Evolutionary conservation across 345 rosid genomes (phyloP), one percentile per base, ranked within the genome.

Genomic region (Bruguiera parviflora): DNA sequence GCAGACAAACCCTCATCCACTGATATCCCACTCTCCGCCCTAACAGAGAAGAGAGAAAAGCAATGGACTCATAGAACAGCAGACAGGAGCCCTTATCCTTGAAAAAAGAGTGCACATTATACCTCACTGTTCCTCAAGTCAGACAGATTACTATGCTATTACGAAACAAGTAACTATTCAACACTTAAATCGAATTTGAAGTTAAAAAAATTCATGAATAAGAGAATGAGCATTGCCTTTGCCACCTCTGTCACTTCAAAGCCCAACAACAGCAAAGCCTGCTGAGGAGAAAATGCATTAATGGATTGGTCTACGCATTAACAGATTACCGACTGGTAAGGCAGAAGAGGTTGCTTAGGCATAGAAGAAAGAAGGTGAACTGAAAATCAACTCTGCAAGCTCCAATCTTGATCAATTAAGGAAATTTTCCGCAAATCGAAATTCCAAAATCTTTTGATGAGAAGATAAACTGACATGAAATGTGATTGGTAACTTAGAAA

Each of bases 201-300:
- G 47, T 9, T 22, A 24, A 19, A 25, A 75, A 65, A 69, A 18
- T 2, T 18, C 24, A 21, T 7, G 22, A 64, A 29, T 3, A 27
- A 61, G n/a, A 31, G 27, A 25, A 51, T 25, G 43, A n/a, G n/a
- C 10, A 35, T 69, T 69, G 90, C 96, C 91, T 85, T 84, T n/a
- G 61, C 80, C 56, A 72, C 84, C 69, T 93, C 98, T 55, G 84
- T 73, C 22, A 83, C 53, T 73, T 83, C 87, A 74, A 91, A 87
- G 32, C 98, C 96, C 60, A 93, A 66, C 68, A 91, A 74, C 77
- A 93, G 56, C 75, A 93, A 68, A 65, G 89, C 96, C 98, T 93
- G 84, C 57, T 71, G 77, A 24, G 59, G 28, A 25, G 18, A 55
- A 21, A 22, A 55, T 8, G 22, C 28, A 25, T 53, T 9, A 22